phyloP scores from a whole-genome alignment of 805 yeast species.

The Tetrapisispora iriomotensis region DNA sequence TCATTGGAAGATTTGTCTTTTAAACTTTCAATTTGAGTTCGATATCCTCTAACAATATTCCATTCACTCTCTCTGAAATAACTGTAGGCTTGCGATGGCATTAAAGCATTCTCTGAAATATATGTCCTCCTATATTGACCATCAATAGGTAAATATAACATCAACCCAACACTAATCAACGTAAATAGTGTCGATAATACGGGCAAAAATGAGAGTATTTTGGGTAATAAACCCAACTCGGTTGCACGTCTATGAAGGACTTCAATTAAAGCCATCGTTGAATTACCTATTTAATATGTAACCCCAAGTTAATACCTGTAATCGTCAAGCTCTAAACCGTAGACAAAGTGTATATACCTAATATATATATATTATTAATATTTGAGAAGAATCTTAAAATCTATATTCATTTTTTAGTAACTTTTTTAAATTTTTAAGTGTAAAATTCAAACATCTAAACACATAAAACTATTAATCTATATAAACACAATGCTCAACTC shows the following conservation, averaged over 20 bases:
- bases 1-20: constrained; percentile 14
- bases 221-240: constrained; percentile 39
- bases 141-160: constrained; percentile 55
- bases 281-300: not conserved
- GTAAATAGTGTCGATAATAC: constrained; percentile 34
- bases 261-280: constrained; percentile 19
- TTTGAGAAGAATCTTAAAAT: no score
- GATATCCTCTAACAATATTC: constrained; percentile 80
- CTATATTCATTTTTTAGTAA: no score
- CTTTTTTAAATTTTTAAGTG: no score
- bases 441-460: no score
- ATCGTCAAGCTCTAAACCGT: no score
- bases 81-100: constrained; percentile 92
- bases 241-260: constrained; percentile 35
- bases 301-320: no score
- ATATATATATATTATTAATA: no score
- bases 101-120: constrained; percentile 88
- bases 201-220: constrained; percentile 36
- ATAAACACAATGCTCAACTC: no score
- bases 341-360: no score
- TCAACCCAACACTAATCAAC: constrained; percentile 43
- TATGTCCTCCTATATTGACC: constrained; percentile 81
- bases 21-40: constrained; percentile 37
- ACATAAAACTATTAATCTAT: no score
- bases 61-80: constrained; percentile 91